A percentile compares a stretch with the other conserved stretches of the same genome.
phyloP scores from a whole-genome alignment of 2,329 filamentous ascomycete genomes.

The Pseudopithomyces chartarum region DNA sequence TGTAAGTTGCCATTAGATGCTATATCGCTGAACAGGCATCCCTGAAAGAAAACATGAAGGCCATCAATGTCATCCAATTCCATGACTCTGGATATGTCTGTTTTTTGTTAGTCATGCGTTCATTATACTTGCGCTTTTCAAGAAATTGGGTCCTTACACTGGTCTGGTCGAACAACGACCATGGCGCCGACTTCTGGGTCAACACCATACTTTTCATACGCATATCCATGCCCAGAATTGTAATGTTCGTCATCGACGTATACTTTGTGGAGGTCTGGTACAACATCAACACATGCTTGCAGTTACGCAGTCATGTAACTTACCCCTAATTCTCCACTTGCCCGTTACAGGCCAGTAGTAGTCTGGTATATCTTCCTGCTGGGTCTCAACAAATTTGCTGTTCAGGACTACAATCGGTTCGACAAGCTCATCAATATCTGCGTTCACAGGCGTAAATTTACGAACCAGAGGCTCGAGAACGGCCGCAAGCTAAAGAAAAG shows the following conservation, averaged over 20 bases:
- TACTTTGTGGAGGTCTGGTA: constrained; percentile 61
- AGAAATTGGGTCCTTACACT: constrained; percentile 50
- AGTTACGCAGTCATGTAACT: constrained; percentile 10
- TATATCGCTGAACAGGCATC: constrained; percentile 15
- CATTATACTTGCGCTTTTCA: neutral
- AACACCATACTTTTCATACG: constrained; percentile 62
- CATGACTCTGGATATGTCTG: constrained; percentile 38
- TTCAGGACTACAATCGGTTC: constrained; percentile 61
- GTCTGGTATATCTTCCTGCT: constrained; percentile 59
- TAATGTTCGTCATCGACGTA: constrained; percentile 65
- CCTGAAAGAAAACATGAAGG: constrained; percentile 28
- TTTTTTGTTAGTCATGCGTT: constrained; percentile 9
- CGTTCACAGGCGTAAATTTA: constrained; percentile 49
- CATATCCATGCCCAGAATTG: constrained; percentile 61
- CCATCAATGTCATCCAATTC: constrained; percentile 24
- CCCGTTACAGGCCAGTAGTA: constrained; percentile 63
- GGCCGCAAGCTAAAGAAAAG: constrained; percentile 25
- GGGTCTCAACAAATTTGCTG: constrained; percentile 53
- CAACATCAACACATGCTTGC: neutral
- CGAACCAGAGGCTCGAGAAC: constrained; percentile 37
- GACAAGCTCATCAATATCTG: constrained; percentile 61
- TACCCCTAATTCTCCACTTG: constrained; percentile 61
- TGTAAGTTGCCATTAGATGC: neutral
- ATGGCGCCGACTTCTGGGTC: constrained; percentile 44
- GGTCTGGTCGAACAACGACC: constrained; percentile 64